These are phyloP conservation scores for Heimioporus sp. DNA, from an alignment of 768 basidiomycete species.

Conservation along the genomic window DNA sequence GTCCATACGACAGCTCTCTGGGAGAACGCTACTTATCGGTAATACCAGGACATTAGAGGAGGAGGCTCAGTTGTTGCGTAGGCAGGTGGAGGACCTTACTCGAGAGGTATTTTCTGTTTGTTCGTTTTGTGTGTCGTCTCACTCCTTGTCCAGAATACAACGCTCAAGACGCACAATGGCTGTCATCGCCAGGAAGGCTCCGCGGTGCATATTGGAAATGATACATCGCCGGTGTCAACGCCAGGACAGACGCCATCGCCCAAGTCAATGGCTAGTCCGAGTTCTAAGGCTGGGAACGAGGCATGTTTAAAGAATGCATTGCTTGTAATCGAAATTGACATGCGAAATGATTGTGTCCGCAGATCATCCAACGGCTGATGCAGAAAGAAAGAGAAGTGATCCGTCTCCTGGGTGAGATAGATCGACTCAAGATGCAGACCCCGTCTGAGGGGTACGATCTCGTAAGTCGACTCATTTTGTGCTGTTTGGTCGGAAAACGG, in stretches of 20 bases:
- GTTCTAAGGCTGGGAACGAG: conserved; percentile 55
- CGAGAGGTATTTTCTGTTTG: conserved; percentile 50
- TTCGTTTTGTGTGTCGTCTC: neutral
- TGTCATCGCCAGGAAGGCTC: conserved; percentile 18
- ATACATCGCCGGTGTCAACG: conserved; percentile 1
- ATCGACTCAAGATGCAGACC: conserved; percentile 56
- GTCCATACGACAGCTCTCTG: conserved; percentile 66
- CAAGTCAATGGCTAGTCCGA: conserved; percentile 35
- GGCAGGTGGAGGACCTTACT: conserved; percentile 59
- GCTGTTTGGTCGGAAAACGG: neutral
- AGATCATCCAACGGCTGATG: conserved; percentile 74
- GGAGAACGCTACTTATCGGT: conserved; percentile 55
- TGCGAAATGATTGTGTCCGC: neutral
- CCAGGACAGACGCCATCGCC: conserved; percentile 17
- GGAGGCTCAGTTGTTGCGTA: conserved; percentile 59
- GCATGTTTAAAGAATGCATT: too few relatives aligned
- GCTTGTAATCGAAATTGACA: too few relatives aligned
- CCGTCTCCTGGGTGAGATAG: conserved; percentile 70
- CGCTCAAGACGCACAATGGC: neutral
- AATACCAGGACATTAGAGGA: conserved; percentile 45
- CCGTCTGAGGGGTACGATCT: conserved; percentile 56
- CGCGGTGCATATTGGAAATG: conserved; percentile 9
- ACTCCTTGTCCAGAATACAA: conserved; percentile 8
- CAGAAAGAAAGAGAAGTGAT: conserved; percentile 85
- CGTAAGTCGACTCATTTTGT: conserved; percentile 38